Evolutionary conservation across 176 grass and related monocot species (phyloP).

Genomic region (Alopecurus myosuroides): DNA sequence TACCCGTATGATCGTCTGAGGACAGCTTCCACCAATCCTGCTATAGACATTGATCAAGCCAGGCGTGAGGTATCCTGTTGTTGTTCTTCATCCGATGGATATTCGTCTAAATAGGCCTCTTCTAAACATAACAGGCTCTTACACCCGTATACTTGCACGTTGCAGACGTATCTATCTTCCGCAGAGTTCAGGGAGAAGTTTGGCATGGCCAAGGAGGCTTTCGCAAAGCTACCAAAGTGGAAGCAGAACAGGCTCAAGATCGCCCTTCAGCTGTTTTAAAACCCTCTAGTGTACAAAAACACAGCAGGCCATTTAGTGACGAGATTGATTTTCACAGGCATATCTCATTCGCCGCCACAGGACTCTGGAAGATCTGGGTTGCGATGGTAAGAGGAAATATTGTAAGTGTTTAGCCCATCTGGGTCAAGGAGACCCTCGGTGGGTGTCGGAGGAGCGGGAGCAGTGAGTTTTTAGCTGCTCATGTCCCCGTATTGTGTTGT

Average conservation of each 20-base stretch:
- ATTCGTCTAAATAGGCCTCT: not conserved
- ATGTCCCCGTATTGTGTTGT: constrained; percentile 45
- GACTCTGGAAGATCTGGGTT: not conserved
- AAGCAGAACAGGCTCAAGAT: constrained; percentile 97
- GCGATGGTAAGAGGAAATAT: not conserved
- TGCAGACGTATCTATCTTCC: constrained; percentile 73
- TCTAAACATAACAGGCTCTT: not conserved
- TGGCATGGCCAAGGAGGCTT: constrained; percentile 89
- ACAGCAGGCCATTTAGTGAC: not conserved
- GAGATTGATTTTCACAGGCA: constrained; percentile 14
- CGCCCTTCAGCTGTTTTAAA: constrained; percentile 86
- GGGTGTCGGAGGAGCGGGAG: constrained; percentile 39
- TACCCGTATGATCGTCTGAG: constrained; percentile 82
- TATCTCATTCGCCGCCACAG: not conserved
- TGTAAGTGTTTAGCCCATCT: constrained; percentile 16
- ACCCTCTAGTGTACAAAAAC: not conserved
- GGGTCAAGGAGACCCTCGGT: constrained; percentile 38
- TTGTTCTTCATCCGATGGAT: not conserved
- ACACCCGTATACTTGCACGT: constrained; percentile 7
- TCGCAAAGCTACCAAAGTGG: constrained; percentile 91
- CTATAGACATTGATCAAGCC: constrained; percentile 66
- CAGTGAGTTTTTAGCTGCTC: constrained; percentile 91
- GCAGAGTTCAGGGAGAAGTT: constrained; percentile 83
- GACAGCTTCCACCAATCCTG: constrained; percentile 57
- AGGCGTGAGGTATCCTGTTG: constrained; percentile 71